Evolutionary conservation across 805 yeast genomes (phyloP), one percentile per base, ranked within the genome.

Genomic region (Ascoidea asiatica): DNA sequence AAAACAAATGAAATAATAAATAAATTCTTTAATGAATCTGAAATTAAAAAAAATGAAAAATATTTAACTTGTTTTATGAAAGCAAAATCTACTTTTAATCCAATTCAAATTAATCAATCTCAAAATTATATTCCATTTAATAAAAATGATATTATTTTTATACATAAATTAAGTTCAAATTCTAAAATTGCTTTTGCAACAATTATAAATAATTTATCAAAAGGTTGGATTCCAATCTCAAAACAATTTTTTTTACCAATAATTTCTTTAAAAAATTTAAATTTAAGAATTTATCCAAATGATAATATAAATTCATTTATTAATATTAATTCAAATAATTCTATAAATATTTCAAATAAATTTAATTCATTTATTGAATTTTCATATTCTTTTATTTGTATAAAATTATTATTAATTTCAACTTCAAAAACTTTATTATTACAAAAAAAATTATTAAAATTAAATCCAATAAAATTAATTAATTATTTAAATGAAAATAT

Each of bases 191-290:
- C 35, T 29, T 11, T 11, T 3, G 35, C 15, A 29, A 11, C 35
- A 8, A 8, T 82, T 37, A 61, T 83, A 6, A 78, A 75, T 45
- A 66, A 77, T 13, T 64, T 79, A 43, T 70, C 72, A 52, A 63
- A 87, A 49, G 94, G 94, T 17, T 84, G 94, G 94, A 84, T 83
- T 18, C 94, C 94, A 3, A 79, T 84, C 71, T 83, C 83, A 55
- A 83, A 81, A 61, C n/a, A n/a, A n/a, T 84, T 83, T 54, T 62
- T 78, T 4, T 69, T 65, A 47, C 56, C 64, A 4, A 53, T 77
- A 3, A 60, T 58, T 8, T 53, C 35, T 15, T n/a, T n/a, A n/a
- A n/a, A n/a, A n/a, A n/a, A n/a, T n/a, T n/a, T n/a, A n/a, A n/a
- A n/a, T n/a, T n/a, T n/a, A n/a, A n/a, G n/a, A n/a, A 29, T 11